phyloP scores from a whole-genome alignment of 1,284 basidiomycete genomes.

The Leccinum huronense region DNA sequence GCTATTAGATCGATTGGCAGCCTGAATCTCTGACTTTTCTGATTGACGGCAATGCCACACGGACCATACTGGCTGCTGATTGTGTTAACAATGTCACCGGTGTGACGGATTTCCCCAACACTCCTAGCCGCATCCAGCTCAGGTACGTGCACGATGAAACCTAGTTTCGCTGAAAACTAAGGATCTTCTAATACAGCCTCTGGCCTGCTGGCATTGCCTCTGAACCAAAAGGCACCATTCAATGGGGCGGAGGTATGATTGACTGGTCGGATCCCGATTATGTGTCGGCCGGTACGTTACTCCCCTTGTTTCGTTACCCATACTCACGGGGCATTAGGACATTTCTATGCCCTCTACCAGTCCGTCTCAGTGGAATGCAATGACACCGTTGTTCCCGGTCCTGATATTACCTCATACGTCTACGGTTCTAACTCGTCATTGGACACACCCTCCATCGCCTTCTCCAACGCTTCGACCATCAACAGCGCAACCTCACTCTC shows the following conservation, averaged over 20 bases:
- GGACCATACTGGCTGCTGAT: conserved; percentile 62
- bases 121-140: conserved; percentile 76
- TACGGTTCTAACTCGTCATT: conserved; percentile 56
- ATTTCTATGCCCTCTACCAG: conserved; percentile 61
- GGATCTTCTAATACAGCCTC: conserved; percentile 42
- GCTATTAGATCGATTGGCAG: conserved; percentile 71
- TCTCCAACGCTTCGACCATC: conserved; percentile 55
- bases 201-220: conserved; percentile 75
- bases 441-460: conserved; percentile 49
- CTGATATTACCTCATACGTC: conserved; percentile 58
- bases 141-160: conserved; percentile 42
- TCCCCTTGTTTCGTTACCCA: background rate
- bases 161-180: conserved; percentile 5
- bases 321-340: conserved; percentile 33
- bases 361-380: conserved; percentile 61
- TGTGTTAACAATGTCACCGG: conserved; percentile 49
- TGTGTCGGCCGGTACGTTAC: conserved; percentile 47
- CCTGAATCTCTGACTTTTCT: conserved; percentile 63
- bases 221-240: conserved; percentile 62
- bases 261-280: conserved; percentile 78
- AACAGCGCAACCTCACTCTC: conserved; percentile 37
- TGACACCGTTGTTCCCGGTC: conserved; percentile 42
- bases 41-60: conserved; percentile 69
- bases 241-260: conserved; percentile 78
- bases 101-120: conserved; percentile 63